Conservation (phyloP, 208 protist genomes). For the Herpetomonas samuelpessoai region DNA sequence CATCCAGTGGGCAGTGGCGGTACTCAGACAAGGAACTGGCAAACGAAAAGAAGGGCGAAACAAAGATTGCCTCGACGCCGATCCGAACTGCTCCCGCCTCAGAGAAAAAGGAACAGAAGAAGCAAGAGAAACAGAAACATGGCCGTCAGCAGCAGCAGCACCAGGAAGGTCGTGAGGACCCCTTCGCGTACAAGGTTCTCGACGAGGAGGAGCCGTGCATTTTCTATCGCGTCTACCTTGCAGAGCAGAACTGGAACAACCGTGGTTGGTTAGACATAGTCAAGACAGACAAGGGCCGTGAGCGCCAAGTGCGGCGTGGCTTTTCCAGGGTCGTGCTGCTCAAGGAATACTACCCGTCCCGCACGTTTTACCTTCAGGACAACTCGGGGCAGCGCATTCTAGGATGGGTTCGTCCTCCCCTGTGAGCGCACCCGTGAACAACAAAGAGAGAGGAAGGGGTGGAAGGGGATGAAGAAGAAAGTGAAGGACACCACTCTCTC, state of each 20-base stretch:
- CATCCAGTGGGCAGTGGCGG: neutral
- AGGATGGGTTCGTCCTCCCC: slow-evolving; percentile 36
- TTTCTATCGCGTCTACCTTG: slow-evolving; percentile 49
- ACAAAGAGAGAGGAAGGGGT: neutral
- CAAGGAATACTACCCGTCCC: slow-evolving; percentile 28
- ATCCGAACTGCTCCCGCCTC: neutral
- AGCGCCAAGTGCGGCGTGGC: neutral
- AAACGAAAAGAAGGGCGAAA: neutral
- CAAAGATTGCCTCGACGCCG: neutral
- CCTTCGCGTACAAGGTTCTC: slow-evolving; percentile 1
- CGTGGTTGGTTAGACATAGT: slow-evolving; percentile 14
- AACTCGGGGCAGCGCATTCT: slow-evolving; percentile 31
- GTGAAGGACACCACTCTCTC: no score
- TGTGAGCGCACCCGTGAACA: neutral
- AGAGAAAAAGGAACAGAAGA: neutral
- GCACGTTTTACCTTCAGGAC: slow-evolving; percentile 38
- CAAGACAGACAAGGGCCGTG: neutral
- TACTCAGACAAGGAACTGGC: neutral
- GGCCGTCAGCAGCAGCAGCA: slow-evolving; percentile 14
- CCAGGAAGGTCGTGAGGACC: neutral
- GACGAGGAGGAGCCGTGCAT: neutral
- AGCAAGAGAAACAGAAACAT: no score
- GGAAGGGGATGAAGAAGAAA: no score
- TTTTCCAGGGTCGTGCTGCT: slow-evolving; percentile 32
- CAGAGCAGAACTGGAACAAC: slow-evolving; percentile 75